These are phyloP conservation scores for Penicillium longicatenatum DNA, from an alignment of 495 filamentous ascomycete genomes.

Conservation along the genomic window DNA sequence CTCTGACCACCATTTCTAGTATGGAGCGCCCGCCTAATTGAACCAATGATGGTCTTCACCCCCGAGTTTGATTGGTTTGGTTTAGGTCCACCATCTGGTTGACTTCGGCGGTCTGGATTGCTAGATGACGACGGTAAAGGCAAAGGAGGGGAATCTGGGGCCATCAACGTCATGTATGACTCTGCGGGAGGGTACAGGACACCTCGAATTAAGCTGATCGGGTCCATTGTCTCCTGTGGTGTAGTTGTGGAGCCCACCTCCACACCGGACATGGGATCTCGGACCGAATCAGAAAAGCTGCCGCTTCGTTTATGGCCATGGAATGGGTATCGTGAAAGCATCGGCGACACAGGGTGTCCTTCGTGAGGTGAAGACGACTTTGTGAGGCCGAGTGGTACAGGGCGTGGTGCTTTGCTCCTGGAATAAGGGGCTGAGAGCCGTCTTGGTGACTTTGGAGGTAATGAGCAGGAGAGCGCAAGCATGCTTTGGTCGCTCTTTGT, in stretches of 20 bases:
- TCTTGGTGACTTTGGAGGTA: slow-evolving; percentile 66
- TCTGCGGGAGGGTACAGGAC: slow-evolving; percentile 74
- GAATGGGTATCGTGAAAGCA: slow-evolving; percentile 36
- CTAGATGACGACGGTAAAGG: slow-evolving; percentile 24
- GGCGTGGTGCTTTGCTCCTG: slow-evolving; percentile 60
- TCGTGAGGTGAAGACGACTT: slow-evolving; percentile 29
- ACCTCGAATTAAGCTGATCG: slow-evolving; percentile 84
- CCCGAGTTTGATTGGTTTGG: slow-evolving; percentile 55
- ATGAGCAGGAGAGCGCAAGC: slow-evolving; percentile 79
- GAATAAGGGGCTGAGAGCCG: slow-evolving; percentile 41
- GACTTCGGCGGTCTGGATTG: slow-evolving; percentile 36
- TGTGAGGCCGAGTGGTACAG: slow-evolving; percentile 48
- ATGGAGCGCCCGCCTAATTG: slow-evolving; percentile 84
- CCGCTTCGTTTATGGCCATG: slow-evolving; percentile 70
- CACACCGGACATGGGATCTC: slow-evolving; percentile 61
- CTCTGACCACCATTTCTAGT: slow-evolving; percentile 56
- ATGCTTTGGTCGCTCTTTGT: slow-evolving; percentile 58
- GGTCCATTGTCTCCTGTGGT: slow-evolving; percentile 62
- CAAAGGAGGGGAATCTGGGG: slow-evolving; percentile 60
- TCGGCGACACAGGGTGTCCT: slow-evolving; percentile 33
- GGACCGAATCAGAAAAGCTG: slow-evolving; percentile 84
- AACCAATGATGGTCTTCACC: slow-evolving; percentile 84
- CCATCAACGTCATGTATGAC: slow-evolving; percentile 71
- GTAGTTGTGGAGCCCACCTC: slow-evolving; percentile 13
- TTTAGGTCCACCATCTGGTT: slow-evolving; percentile 33